Conservation (phyloP, 2,329 filamentous ascomycete genomes). For the Cladosporium oxysporum region DNA sequence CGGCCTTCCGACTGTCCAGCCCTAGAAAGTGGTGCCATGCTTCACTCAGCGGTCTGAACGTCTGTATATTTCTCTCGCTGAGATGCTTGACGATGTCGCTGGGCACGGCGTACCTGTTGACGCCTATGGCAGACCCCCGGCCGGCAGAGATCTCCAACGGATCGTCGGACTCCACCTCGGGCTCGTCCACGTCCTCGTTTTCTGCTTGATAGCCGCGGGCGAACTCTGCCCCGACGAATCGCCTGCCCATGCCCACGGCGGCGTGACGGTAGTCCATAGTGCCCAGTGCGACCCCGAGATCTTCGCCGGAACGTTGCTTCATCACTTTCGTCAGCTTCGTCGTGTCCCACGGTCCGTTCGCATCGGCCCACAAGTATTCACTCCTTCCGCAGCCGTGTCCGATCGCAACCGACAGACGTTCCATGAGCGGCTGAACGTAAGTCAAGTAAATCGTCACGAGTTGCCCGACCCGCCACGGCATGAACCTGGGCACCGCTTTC, state of each 20-base stretch:
- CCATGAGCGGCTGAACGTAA: too few species aligned
- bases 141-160: slow-evolving; percentile 25
- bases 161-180: slow-evolving; percentile 29
- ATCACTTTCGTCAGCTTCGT: not conserved
- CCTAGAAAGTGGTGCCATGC: slow-evolving; percentile 20
- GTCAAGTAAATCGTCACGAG: too few species aligned
- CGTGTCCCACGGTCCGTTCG: too few species aligned
- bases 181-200: slow-evolving; percentile 27
- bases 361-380: too few species aligned
- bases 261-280: slow-evolving; percentile 24
- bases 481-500: too few species aligned
- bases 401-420: too few species aligned
- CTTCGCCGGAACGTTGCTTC: slow-evolving; percentile 23
- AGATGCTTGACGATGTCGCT: slow-evolving; percentile 31
- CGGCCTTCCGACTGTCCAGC: slow-evolving; percentile 1
- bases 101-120: slow-evolving; percentile 24
- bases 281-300: slow-evolving; percentile 24
- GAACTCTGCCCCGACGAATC: slow-evolving; percentile 25
- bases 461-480: too few species aligned
- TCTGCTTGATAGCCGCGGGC: slow-evolving; percentile 28
- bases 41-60: slow-evolving; percentile 25
- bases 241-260: slow-evolving; percentile 25
- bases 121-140: slow-evolving; percentile 22
- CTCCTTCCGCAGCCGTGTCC: too few species aligned
- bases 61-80: slow-evolving; percentile 26